Evolutionary conservation across 2,329 filamentous ascomycete species (phyloP).

Genomic region (Monilinia aucupariae): DNA sequence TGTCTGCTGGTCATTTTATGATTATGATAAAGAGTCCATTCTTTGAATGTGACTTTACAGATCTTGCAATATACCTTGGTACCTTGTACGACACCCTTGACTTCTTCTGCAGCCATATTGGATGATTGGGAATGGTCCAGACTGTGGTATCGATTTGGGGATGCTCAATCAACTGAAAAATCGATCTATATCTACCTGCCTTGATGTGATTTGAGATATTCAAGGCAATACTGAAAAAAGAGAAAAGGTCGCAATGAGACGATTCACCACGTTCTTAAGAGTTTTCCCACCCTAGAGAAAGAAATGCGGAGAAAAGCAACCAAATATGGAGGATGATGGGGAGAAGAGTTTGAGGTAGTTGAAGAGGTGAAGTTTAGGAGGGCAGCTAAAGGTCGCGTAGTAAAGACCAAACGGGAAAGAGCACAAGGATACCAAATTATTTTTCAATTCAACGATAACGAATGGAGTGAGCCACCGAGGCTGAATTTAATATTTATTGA

Average conservation of each 20-base stretch:
- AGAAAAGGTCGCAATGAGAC: background rate
- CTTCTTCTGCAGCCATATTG: background rate
- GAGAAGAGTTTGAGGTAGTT: background rate
- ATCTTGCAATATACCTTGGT: slow-evolving; percentile 7
- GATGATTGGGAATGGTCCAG: background rate
- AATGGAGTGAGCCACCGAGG: too few relatives aligned
- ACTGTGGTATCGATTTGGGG: background rate
- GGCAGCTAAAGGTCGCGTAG: background rate
- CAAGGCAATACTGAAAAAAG: background rate
- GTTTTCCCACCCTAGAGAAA: background rate
- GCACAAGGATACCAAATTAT: too few relatives aligned
- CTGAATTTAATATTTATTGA: too few relatives aligned
- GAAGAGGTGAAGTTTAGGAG: too few relatives aligned
- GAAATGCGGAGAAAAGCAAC: background rate
- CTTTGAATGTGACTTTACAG: slow-evolving; percentile 1
- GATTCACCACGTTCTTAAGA: background rate
- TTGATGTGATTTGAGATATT: background rate
- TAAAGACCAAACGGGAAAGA: background rate
- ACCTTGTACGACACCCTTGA: background rate
- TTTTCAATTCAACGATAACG: too few relatives aligned
- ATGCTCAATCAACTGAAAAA: background rate
- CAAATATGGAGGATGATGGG: background rate
- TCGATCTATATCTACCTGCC: too few relatives aligned
- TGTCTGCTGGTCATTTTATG: slow-evolving; percentile 10
- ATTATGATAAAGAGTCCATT: slow-evolving; percentile 2